phyloP scores from a whole-genome alignment of 1,139 yeast genomes.

The Yamadazyma mexicana region DNA sequence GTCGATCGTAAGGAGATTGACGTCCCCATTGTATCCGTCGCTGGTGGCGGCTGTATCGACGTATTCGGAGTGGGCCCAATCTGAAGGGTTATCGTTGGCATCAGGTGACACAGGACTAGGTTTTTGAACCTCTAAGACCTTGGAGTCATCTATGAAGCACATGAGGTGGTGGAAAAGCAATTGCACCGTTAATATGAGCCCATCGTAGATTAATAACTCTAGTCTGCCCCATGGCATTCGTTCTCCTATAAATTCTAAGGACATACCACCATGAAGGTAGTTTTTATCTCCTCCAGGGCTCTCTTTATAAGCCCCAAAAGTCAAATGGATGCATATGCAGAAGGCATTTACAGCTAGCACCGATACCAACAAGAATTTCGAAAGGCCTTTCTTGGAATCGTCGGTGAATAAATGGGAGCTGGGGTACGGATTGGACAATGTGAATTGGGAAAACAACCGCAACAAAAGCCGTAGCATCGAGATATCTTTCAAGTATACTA shows the following conservation, averaged over 20 bases:
- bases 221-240: constrained; percentile 25
- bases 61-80: background rate
- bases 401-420: constrained; percentile 21
- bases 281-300: constrained; percentile 16
- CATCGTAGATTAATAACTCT: constrained; percentile 31
- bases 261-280: constrained; percentile 34
- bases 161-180: constrained; percentile 32
- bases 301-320: constrained; percentile 27
- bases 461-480: constrained; percentile 29
- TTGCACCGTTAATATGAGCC: constrained; percentile 27
- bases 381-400: constrained; percentile 26
- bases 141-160: constrained; percentile 34
- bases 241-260: constrained; percentile 46
- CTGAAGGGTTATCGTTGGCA: constrained; percentile 8
- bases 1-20: constrained; percentile 30
- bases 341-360: constrained; percentile 26
- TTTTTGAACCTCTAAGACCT: constrained; percentile 21
- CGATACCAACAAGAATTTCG: constrained; percentile 28
- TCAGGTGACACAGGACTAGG: background rate
- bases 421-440: constrained; percentile 29
- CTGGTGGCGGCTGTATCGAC: constrained; percentile 8
- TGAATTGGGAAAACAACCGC: constrained; percentile 30
- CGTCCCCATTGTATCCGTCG: constrained; percentile 46
- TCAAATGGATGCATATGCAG: constrained; percentile 27
- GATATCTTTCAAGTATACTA: constrained; percentile 38